Base-by-base conservation (phyloP, 1,284 basidiomycete genomes). In the Exsudoporus floridanus region DNA sequence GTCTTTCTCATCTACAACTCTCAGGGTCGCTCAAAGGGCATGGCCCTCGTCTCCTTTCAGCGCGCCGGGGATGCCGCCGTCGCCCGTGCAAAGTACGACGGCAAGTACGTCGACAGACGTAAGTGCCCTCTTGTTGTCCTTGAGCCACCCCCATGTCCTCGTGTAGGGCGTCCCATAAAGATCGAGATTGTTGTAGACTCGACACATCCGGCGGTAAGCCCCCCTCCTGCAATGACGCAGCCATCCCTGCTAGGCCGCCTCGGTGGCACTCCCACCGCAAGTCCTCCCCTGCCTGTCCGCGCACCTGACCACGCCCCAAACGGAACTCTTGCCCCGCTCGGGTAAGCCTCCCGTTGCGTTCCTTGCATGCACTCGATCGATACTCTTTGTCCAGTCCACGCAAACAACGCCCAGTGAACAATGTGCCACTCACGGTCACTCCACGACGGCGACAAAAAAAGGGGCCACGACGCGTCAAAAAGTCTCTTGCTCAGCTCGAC, bases 51-150 rank as follows among this genome's bases (percentile, higher is more conserved):
- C 3, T 61, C 73, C 1, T 90, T 90, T 62, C 76, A 81, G 57
- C 76, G 82, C 33, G 58, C 77, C 5, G 80, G 73, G 1, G 85
- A 88, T 66, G 88, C 88, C 7, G 70, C 65, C 2, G 57, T 80
- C 41, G 88, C 87, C 12, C 76, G 80, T 28, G 62, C 70, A 30
- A 88, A 85, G 69, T 90, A 87, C 63, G 75, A 90, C 59, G 84
- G 84, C 43, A 88, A 88, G 70, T 78, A 88, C 50, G 80, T 90
- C 16, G 87, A 90, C 63, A 84, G 83, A 52, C 79, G 87, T 90
- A 58, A 74, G 86, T 80, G 2, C 50, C 16, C 27, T 25, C 23
- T 52, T 46, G 31, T 39, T 54, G 27, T 37, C 53, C 30, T 10
- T 8, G 23, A 38, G 9, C n/a, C 33, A 30, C 37, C 35, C 9